Evolutionary conservation across 2,329 filamentous ascomycete species (phyloP).

Genomic region (Penicillium olsonii): DNA sequence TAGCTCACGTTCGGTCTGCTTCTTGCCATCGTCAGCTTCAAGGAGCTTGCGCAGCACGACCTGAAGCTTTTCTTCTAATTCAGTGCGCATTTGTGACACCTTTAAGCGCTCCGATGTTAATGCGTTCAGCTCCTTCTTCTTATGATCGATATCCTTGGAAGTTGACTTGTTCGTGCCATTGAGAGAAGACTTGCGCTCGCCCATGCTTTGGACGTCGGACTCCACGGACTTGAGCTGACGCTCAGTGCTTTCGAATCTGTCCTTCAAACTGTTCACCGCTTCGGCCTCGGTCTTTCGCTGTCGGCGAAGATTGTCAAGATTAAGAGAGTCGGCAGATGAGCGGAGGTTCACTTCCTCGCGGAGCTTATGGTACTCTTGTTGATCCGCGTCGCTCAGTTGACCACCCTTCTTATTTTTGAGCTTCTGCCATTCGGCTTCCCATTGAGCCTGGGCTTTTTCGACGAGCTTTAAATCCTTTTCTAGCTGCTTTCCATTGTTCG

Average conservation of each 20-base stretch:
- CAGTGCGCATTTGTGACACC: slow-evolving; percentile 77
- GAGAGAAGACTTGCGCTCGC: slow-evolving; percentile 66
- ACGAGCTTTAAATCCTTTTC: slow-evolving; percentile 79
- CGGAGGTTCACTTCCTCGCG: slow-evolving; percentile 82
- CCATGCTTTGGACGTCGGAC: slow-evolving; percentile 67
- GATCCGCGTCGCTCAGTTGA: slow-evolving; percentile 79
- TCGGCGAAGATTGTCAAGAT: slow-evolving; percentile 81
- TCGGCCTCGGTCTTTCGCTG: slow-evolving; percentile 91
- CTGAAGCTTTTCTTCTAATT: slow-evolving; percentile 88
- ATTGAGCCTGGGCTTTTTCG: slow-evolving; percentile 86
- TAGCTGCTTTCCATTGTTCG: slow-evolving; percentile 67
- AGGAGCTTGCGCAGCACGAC: slow-evolving; percentile 77
- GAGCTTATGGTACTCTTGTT: slow-evolving; percentile 84
- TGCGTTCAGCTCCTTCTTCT: slow-evolving; percentile 88
- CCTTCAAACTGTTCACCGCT: slow-evolving; percentile 83
- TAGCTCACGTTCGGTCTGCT: slow-evolving; percentile 80
- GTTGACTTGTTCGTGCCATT: slow-evolving; percentile 66
- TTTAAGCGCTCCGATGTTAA: slow-evolving; percentile 81
- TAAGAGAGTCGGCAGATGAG: slow-evolving; percentile 76
- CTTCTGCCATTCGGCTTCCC: slow-evolving; percentile 84
- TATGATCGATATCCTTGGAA: slow-evolving; percentile 75
- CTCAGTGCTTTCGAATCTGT: slow-evolving; percentile 79
- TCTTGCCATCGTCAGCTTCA: slow-evolving; percentile 80
- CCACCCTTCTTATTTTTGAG: slow-evolving; percentile 83
- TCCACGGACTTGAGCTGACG: slow-evolving; percentile 73